These are phyloP conservation scores for Eutreptiella sp. DNA, from an alignment of 208 protist genomes.

Conservation along the genomic window DNA sequence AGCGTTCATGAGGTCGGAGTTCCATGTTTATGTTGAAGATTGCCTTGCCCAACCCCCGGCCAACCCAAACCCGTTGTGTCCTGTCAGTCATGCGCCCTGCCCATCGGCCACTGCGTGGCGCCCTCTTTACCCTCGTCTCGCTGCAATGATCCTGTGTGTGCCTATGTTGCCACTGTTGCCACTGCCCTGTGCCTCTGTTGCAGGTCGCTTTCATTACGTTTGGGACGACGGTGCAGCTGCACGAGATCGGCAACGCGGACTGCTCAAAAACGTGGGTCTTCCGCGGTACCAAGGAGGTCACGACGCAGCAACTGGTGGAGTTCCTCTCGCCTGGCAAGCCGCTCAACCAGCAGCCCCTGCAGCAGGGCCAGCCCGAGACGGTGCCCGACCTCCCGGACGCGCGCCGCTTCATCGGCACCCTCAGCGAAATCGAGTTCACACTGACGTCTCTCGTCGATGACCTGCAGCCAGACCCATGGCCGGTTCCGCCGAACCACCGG, in stretches of 20 bases:
- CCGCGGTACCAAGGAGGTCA: conserved; percentile 48
- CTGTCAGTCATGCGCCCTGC: no score
- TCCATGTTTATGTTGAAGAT: no score
- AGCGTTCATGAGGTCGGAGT: conserved; percentile 13
- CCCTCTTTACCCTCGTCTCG: no score
- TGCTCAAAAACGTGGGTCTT: conserved; percentile 67
- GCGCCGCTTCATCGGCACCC: conserved; percentile 62
- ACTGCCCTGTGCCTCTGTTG: no score
- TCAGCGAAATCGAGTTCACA: conserved; percentile 49
- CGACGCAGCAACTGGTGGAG: conserved; percentile 45
- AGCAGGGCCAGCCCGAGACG: conserved; percentile 41
- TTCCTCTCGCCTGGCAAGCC: conserved; percentile 71
- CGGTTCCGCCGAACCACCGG: conserved; percentile 76
- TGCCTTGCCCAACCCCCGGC: no score
- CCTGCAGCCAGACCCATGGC: conserved; percentile 88
- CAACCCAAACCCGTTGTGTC: no score
- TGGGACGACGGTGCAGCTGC: conserved; percentile 86
- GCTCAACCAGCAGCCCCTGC: conserved; percentile 66
- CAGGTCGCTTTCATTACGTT: no score
- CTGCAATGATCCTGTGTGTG: no score
- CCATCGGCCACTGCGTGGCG: no score
- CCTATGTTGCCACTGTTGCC: not conserved
- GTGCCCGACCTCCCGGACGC: conserved; percentile 35
- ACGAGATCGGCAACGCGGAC: conserved; percentile 59
- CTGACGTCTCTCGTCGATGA: conserved; percentile 86